Percentiles rank a stretch among this genome's conserved stretches.
These are phyloP conservation scores for Neohortaea acidophila DNA, from an alignment of 495 filamentous ascomycete genomes.

Conservation along the genomic window DNA sequence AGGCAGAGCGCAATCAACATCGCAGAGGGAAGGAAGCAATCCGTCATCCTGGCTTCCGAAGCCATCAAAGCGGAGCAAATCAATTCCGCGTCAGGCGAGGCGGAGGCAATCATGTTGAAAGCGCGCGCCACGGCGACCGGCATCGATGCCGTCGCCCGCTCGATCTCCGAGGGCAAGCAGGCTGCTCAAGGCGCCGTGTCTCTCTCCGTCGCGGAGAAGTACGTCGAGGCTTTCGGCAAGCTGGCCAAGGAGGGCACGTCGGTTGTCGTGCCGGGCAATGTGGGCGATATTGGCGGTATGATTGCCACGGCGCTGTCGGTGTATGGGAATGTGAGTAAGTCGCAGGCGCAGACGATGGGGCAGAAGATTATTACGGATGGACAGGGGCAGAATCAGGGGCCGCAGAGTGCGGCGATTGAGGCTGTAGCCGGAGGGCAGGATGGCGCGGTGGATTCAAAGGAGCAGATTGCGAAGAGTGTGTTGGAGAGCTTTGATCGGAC, in stretches of 20 bases:
- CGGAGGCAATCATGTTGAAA: constrained; percentile 76
- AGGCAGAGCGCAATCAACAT: constrained; percentile 96
- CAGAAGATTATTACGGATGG: constrained; percentile 25
- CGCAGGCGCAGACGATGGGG: constrained; percentile 57
- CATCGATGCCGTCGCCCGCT: constrained; percentile 66
- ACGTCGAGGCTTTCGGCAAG: constrained; percentile 86
- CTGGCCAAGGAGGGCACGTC: constrained; percentile 87
- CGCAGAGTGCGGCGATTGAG: constrained; percentile 8
- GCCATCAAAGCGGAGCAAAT: constrained; percentile 81
- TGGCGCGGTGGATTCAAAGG: constrained; percentile 9
- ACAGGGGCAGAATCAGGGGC: background rate
- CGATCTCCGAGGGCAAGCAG: constrained; percentile 54
- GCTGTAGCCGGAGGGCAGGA: constrained; percentile 3
- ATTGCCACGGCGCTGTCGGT: constrained; percentile 92
- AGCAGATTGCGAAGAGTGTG: constrained; percentile 20
- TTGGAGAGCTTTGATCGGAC: constrained; percentile 20
- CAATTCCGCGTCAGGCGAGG: constrained; percentile 80
- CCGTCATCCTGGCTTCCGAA: constrained; percentile 86
- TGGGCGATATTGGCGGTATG: constrained; percentile 94
- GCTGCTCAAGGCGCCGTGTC: constrained; percentile 69
- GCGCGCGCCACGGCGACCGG: constrained; percentile 76
- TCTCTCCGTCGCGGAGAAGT: constrained; percentile 87
- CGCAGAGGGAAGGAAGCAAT: constrained; percentile 90
- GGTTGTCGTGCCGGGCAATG: constrained; percentile 88
- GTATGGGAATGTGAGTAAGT: constrained; percentile 81